Evolutionary conservation across 2,329 filamentous ascomycete genomes (phyloP), one percentile per base, ranked within the genome.

Genomic region (Talaromyces sp.): DNA sequence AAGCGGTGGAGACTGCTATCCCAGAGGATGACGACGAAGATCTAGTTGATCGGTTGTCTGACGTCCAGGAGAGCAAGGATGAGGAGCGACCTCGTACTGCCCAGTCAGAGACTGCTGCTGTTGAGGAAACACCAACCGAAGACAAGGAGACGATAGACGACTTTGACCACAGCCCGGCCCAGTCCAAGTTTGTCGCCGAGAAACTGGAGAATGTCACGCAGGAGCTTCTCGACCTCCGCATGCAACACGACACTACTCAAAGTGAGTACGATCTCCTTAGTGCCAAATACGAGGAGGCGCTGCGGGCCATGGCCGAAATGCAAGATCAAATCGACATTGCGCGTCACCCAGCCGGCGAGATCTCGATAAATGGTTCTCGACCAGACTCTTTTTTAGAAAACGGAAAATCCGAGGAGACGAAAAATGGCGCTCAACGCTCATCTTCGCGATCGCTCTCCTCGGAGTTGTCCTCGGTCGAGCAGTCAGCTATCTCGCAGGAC

Each of bases 391-490:
- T 95, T 88, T 88, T 95, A 85, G 92, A 87, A 65, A 88, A 92
- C 72, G 81, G 83, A 70, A 87, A 86, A 78, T 85, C 87, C 71
- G 88, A 85, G 78, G 88, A 87, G 72, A 79, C 85, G 74, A 92
- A 88, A 79, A 84, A 87, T 80, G 82, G 80, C 82, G 79, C 80
- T 76, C 86, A 86, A 77, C 83, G 81, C 72, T 91, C 90, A 77
- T 93, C 90, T 71, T 93, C 92, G 80, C 92, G 89, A 75, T 96
- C 92, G 71, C 88, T 97, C 68, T 97, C 92, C 67, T 95, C 92
- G 79, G 95, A 98, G 79, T 85, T 96, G 74, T 96, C 91, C 71
- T 96, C 89, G 75, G 91, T 86, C 81, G 86, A 89, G 84, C 90
- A 90, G 71, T 91, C 89, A 72, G 85, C 86, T 68, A 82, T 82